Evolutionary conservation across 2,329 filamentous ascomycete species (phyloP).

Genomic region (Hortaea werneckii): DNA sequence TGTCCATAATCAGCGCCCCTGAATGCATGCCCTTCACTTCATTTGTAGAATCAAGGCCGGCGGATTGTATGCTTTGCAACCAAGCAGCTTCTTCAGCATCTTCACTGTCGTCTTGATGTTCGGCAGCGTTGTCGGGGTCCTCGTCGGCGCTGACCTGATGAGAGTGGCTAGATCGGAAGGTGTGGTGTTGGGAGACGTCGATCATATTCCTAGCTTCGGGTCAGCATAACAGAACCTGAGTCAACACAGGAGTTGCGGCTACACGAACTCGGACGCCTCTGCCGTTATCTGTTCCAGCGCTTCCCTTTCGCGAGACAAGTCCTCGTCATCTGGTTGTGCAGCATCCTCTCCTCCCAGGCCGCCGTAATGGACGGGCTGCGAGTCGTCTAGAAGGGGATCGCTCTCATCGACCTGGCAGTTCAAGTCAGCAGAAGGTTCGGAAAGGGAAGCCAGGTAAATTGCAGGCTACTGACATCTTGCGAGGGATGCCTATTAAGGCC

Average conservation of each 20-base stretch:
- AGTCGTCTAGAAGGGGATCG: slow-evolving; percentile 37
- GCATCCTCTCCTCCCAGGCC: slow-evolving; percentile 21
- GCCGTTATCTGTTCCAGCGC: slow-evolving; percentile 40
- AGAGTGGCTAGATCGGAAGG: slow-evolving; percentile 6
- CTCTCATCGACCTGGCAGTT: slow-evolving; percentile 23
- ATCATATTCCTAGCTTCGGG: slow-evolving; percentile 36
- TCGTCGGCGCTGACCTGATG: neutral
- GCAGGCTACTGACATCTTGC: slow-evolving; percentile 30
- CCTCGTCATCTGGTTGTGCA: slow-evolving; percentile 38
- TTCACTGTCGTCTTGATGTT: slow-evolving; percentile 3
- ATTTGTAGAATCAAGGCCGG: slow-evolving; percentile 11
- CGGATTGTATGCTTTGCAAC: slow-evolving; percentile 20
- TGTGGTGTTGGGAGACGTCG: slow-evolving; percentile 33
- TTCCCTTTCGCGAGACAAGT: slow-evolving; percentile 38
- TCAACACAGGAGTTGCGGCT: neutral
- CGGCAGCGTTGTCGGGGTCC: slow-evolving; percentile 2
- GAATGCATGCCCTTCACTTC: slow-evolving; percentile 16
- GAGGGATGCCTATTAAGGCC: slow-evolving; percentile 34
- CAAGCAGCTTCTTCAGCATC: slow-evolving; percentile 22
- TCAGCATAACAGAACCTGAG: slow-evolving; percentile 4
- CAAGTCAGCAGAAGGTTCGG: neutral
- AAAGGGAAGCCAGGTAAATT: neutral
- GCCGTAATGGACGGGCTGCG: slow-evolving; percentile 36
- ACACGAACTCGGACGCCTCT: slow-evolving; percentile 38
- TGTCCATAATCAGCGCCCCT: slow-evolving; percentile 20